phyloP scores from a whole-genome alignment of 306 rosid genomes.

The Psophocarpus tetragonolobus region DNA sequence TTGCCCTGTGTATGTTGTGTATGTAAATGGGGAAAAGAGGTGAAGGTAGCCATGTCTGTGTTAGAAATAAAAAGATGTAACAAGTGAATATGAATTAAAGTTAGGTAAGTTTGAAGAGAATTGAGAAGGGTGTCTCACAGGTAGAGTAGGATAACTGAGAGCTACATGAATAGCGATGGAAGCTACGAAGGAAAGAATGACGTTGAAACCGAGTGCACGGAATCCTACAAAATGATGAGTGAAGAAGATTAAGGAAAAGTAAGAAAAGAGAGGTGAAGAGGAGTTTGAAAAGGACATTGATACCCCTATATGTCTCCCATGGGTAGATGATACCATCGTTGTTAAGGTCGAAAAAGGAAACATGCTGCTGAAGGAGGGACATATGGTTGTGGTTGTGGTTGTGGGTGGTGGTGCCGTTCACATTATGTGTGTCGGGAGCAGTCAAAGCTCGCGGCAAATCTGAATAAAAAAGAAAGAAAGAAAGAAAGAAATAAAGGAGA shows the following conservation, averaged over 20 bases:
- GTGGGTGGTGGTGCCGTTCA: constrained; percentile 72
- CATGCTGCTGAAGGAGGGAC: constrained; percentile 88
- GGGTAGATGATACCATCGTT: constrained; percentile 76
- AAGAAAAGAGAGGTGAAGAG: no score
- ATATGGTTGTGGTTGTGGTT: constrained; percentile 60
- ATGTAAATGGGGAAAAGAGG: constrained; percentile 64
- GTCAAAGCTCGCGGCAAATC: constrained; percentile 67
- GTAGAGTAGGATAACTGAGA: constrained; percentile 64
- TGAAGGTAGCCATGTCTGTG: constrained; percentile 84
- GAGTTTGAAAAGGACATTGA: no score
- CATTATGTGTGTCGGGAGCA: constrained; percentile 69
- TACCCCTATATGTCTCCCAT: constrained; percentile 67
- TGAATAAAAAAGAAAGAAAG: background rate
- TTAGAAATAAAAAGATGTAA: constrained; percentile 13
- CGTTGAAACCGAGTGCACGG: constrained; percentile 59
- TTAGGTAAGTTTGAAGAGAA: background rate
- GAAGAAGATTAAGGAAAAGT: no score
- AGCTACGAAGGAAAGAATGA: constrained; percentile 48
- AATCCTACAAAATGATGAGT: constrained; percentile 46
- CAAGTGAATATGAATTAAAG: background rate
- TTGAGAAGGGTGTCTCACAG: constrained; percentile 49
- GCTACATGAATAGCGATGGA: constrained; percentile 47
- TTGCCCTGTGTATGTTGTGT: constrained; percentile 65
- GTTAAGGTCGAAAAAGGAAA: constrained; percentile 67
- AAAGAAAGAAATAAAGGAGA: background rate